Evolutionary conservation across 2,329 filamentous ascomycete genomes (phyloP).

Genomic region (Fusarium tupiense): DNA sequence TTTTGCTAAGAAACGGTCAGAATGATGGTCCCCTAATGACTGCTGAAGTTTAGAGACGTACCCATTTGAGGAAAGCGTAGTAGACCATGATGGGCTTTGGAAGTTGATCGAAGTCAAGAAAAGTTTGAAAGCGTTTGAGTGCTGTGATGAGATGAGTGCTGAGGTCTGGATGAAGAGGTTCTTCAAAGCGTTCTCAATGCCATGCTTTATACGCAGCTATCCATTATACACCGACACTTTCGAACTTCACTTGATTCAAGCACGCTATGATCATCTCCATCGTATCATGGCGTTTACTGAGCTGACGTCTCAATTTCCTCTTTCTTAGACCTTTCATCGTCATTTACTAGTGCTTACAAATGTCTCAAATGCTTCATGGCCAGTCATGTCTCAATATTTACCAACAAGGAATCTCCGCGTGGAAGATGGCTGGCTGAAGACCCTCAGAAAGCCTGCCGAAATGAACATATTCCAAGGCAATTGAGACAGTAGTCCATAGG

Average conservation of each 20-base stretch:
- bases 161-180: no score
- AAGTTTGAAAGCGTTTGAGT: neutral
- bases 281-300: neutral
- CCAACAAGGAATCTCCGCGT: neutral
- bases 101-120: rapidly evolving
- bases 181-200: neutral
- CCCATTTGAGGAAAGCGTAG: slow-evolving; percentile 2
- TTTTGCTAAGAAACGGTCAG: neutral
- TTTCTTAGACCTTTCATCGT: neutral
- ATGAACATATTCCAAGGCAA: neutral
- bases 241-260: neutral
- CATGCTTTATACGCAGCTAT: neutral
- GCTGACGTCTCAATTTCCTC: neutral
- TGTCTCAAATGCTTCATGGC: neutral
- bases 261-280: no score
- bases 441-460: no score
- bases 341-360: neutral
- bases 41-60: neutral
- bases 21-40: rapidly evolving
- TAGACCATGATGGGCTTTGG: slow-evolving; percentile 2
- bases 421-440: neutral
- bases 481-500: neutral
- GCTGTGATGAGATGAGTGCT: neutral
- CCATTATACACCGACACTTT: neutral
- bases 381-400: neutral